Conservation (phyloP, 345 rosid genomes). For the Iberis pinnata region DNA sequence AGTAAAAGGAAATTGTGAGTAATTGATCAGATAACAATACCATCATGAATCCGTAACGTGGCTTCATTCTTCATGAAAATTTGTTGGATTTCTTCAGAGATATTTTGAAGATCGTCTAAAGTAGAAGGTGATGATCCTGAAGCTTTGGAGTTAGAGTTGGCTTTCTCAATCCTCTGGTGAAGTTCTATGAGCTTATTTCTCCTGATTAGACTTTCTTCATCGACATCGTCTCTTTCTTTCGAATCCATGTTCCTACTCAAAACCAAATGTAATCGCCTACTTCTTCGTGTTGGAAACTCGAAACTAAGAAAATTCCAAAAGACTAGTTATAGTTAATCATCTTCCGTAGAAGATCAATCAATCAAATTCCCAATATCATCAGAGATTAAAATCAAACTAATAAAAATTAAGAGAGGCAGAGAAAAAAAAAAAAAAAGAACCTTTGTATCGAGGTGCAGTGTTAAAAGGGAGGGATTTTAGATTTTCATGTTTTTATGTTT, state of each 20-base stretch:
- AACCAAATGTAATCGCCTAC: too few relatives aligned
- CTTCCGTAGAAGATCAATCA: neutral
- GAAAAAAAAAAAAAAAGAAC: slow-evolving; percentile 18
- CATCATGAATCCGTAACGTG: neutral
- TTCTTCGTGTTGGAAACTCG: too few relatives aligned
- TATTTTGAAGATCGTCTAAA: neutral
- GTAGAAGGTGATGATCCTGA: slow-evolving; percentile 4
- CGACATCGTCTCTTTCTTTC: neutral
- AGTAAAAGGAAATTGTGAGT: neutral
- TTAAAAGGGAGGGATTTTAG: neutral
- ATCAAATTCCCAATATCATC: neutral
- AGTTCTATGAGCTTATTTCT: neutral
- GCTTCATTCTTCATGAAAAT: neutral
- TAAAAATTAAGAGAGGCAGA: neutral
- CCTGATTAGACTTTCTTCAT: neutral
- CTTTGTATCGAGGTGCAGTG: neutral
- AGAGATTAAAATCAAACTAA: neutral
- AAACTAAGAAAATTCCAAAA: too few relatives aligned
- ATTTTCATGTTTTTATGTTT: neutral
- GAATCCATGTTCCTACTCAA: slow-evolving; percentile 10
- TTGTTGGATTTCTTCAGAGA: neutral
- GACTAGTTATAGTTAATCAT: neutral
- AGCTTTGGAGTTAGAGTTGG: neutral
- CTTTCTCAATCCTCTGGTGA: neutral
- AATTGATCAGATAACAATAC: neutral